phyloP scores from a whole-genome alignment of 805 yeast species.

The Candida arabinofermentans region DNA sequence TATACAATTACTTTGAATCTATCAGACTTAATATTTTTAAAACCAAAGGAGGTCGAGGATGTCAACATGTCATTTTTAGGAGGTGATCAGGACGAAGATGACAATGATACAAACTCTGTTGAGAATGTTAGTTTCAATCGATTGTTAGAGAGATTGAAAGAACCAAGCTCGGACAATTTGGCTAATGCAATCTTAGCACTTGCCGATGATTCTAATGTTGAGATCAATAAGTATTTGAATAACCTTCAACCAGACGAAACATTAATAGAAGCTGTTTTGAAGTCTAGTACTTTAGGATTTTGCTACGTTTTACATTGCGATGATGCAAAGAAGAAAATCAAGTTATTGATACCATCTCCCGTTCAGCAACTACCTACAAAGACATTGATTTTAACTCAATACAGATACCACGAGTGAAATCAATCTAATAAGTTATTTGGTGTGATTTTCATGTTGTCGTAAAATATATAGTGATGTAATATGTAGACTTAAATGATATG shows the following conservation, averaged over 20 bases:
- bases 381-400: conserved; percentile 69
- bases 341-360: conserved; percentile 81
- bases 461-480: too few species aligned
- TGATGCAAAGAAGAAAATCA: conserved; percentile 64
- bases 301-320: conserved; percentile 59
- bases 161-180: conserved; percentile 49
- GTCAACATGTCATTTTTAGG: conserved; percentile 22
- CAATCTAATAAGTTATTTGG: too few species aligned
- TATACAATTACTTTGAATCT: conserved; percentile 74
- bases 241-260: conserved; percentile 35
- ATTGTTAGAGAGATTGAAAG: conserved; percentile 28
- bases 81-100: conserved; percentile 26
- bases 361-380: conserved; percentile 71
- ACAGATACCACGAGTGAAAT: conserved; percentile 72
- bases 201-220: conserved; percentile 26
- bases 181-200: conserved; percentile 64
- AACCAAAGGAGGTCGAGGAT: conserved; percentile 39
- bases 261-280: conserved; percentile 17
- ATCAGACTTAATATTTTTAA: conserved; percentile 56
- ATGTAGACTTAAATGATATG: too few species aligned
- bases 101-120: conserved; percentile 8
- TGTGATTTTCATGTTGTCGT: too few species aligned
- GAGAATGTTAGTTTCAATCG: conserved; percentile 12
- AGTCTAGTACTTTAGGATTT: conserved; percentile 60
- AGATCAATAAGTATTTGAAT: conserved; percentile 25